Evolutionary conservation across 495 filamentous ascomycete genomes (phyloP).

Genomic region (Trichoderma reesei): DNA sequence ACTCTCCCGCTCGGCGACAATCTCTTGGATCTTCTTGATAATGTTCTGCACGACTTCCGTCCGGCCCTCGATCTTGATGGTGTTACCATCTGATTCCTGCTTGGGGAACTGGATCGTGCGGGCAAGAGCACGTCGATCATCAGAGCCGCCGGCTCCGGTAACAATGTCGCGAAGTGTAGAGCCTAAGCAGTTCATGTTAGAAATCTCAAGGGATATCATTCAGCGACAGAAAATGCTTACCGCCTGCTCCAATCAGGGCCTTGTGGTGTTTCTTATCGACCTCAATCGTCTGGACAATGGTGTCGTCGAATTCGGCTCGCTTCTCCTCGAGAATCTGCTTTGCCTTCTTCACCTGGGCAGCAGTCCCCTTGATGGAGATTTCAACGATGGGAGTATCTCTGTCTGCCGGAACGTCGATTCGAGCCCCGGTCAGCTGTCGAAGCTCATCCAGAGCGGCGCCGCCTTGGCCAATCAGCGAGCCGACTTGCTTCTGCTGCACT

Average conservation of each 20-base stretch:
- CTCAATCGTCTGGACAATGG: conserved; percentile 67
- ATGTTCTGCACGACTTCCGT: conserved; percentile 81
- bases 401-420: conserved; percentile 77
- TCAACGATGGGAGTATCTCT: conserved; percentile 55
- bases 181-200: conserved; percentile 38
- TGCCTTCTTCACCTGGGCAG: conserved; percentile 77
- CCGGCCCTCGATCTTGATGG: conserved; percentile 78
- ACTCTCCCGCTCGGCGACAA: conserved; percentile 69
- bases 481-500: conserved; percentile 79
- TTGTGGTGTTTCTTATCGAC: conserved; percentile 86
- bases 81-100: conserved; percentile 65
- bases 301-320: conserved; percentile 75
- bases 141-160: conserved; percentile 75
- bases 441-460: conserved; percentile 86
- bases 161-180: conserved; percentile 81
- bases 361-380: conserved; percentile 83
- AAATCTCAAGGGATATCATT: too few relatives aligned
- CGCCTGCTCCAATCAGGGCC: conserved; percentile 76
- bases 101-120: conserved; percentile 87
- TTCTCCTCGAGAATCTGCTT: conserved; percentile 82
- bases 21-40: conserved; percentile 63
- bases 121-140: conserved; percentile 66
- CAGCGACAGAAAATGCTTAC: conserved; percentile 39
- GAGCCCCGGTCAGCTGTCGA: conserved; percentile 67
- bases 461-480: conserved; percentile 79